Conservation (phyloP, 805 yeast species). For the Yamadazyma akitaensis region DNA sequence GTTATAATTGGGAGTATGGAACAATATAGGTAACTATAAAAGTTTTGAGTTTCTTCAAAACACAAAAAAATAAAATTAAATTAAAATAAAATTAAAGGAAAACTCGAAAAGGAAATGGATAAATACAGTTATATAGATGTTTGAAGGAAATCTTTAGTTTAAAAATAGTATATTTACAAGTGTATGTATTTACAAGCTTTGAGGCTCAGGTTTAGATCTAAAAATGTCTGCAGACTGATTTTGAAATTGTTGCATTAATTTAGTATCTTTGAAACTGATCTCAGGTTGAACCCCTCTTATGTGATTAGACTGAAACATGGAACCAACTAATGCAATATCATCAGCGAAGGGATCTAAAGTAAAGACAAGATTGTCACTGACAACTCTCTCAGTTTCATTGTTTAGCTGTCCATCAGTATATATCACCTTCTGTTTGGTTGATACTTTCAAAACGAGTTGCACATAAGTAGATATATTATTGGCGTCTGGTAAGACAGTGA, state of each 20-base stretch:
- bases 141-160: not conserved
- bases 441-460: constrained; percentile 37
- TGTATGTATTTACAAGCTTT: not conserved
- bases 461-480: constrained; percentile 36
- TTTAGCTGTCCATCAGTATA: constrained; percentile 19
- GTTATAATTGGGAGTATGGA: not conserved
- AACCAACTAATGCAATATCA: constrained; percentile 39
- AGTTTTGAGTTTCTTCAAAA: not conserved
- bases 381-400: constrained; percentile 22
- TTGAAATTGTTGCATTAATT: constrained; percentile 27
- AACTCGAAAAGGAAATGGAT: not conserved
- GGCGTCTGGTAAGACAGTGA: constrained; percentile 60
- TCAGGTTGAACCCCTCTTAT: constrained; percentile 38
- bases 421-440: constrained; percentile 35
- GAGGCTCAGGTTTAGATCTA: constrained; percentile 29
- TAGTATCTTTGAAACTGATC: constrained; percentile 17
- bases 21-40: not conserved
- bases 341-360: constrained; percentile 38
- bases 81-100: not conserved
- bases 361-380: constrained; percentile 37
- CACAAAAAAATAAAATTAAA: not conserved
- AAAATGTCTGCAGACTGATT: constrained; percentile 38
- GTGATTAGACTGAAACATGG: constrained; percentile 37
- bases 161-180: constrained; percentile 3
- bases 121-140: not conserved